A percentile compares a stretch with the other conserved stretches of the same genome.
These are phyloP conservation scores for Microdochium bolleyi DNA, from an alignment of 2,329 filamentous ascomycete genomes.

Conservation along the genomic window DNA sequence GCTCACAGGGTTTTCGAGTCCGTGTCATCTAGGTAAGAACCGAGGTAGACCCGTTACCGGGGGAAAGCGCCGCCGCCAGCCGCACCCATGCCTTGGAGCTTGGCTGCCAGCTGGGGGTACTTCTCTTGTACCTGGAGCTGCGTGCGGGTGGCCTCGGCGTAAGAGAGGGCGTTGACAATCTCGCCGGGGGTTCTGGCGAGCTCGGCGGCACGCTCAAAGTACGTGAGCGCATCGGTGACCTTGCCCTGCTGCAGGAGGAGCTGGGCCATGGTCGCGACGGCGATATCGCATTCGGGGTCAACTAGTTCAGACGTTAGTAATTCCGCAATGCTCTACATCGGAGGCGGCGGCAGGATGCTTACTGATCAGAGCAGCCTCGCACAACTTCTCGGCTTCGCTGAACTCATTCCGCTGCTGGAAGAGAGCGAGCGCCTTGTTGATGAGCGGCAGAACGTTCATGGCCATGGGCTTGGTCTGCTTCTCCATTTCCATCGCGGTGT, in stretches of 20 bases:
- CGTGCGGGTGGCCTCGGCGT: conserved; percentile 92
- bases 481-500: conserved; percentile 98
- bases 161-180: conserved; percentile 92
- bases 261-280: conserved; percentile 97
- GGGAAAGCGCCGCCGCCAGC: conserved; percentile 13
- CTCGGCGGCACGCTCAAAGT: conserved; percentile 95
- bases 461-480: conserved; percentile 86
- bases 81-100: conserved; percentile 50
- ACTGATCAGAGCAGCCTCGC: conserved; percentile 96
- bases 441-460: conserved; percentile 95
- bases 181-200: conserved; percentile 90
- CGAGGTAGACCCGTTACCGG: neutral
- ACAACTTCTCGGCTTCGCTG: conserved; percentile 86
- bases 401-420: conserved; percentile 99
- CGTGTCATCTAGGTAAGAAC: neutral
- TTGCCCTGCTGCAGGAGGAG: conserved; percentile 96
- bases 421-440: conserved; percentile 95
- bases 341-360: conserved; percentile 32
- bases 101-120: conserved; percentile 71
- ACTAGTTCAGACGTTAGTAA: conserved; percentile 48
- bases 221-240: conserved; percentile 87
- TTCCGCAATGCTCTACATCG: conserved; percentile 5
- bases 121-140: conserved; percentile 89
- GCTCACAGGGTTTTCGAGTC: too few relatives aligned
- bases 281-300: conserved; percentile 97